Evolutionary conservation across 106 monocot species (phyloP).

Genomic region (Cymbidium sinense): DNA sequence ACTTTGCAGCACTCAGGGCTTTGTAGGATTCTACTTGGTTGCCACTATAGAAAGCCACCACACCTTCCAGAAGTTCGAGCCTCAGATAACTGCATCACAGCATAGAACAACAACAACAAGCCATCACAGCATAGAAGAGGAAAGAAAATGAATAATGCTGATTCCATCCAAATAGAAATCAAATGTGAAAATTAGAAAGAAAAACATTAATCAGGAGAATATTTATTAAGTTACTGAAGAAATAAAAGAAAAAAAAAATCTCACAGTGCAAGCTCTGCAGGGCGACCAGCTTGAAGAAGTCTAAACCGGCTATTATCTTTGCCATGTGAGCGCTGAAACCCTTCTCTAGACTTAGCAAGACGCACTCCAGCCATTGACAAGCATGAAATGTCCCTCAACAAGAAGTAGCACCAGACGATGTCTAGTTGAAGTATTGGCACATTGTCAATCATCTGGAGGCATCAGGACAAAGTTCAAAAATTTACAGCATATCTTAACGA

Average conservation of each 20-base stretch:
- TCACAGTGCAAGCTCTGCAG: constrained; percentile 83
- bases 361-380: constrained; percentile 74
- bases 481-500: not conserved
- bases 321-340: constrained; percentile 85
- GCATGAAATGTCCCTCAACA: constrained; percentile 81
- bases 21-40: constrained; percentile 45
- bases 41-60: constrained; percentile 83
- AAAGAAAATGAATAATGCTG: not conserved
- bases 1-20: constrained; percentile 63
- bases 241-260: constrained; percentile 13
- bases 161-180: not conserved
- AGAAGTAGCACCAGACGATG: constrained; percentile 97
- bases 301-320: constrained; percentile 75
- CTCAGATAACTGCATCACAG: constrained; percentile 61
- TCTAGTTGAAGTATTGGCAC: constrained; percentile 93
- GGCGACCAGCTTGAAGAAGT: constrained; percentile 63
- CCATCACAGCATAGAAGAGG: constrained; percentile 1
- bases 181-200: not conserved
- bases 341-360: constrained; percentile 71
- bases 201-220: not conserved
- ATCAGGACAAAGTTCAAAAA: constrained; percentile 1
- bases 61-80: constrained; percentile 92
- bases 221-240: not conserved
- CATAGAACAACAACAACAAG: too few relatives aligned
- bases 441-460: constrained; percentile 79